Base-by-base conservation (phyloP, 306 rosid genomes). In the Lathyrus sativus region DNA sequence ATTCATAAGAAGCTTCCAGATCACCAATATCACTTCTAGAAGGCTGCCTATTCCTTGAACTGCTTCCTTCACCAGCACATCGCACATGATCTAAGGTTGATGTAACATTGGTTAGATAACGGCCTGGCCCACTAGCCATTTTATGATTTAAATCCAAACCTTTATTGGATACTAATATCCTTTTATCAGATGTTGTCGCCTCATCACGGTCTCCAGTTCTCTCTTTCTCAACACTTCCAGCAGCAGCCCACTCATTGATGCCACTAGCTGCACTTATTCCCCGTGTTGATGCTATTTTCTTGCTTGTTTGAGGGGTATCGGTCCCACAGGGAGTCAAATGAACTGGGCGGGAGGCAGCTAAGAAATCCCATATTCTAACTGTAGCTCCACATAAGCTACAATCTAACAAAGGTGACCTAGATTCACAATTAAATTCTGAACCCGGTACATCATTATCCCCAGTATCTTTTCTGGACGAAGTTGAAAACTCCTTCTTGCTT, bases 181-280 rank as follows among this genome's bases (percentile, higher is more conserved):
- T 82, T 76, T 77, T 92, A 62, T 84, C 83, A 58, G 97, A 82
- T 26, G 98, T 92, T 48, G 97, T 81, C 38, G 88, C 99, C 78
- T 95, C 99, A 57, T 90, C 99, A 41, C 74, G 97, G 43, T 90
- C 96, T 81, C 82, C 97, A 35, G 80, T 80, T 9, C 79, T 86
- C 73, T 90, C 99, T 80, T 87, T 95, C 54, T 85, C 96, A 18
- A 70, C 78, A 68, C 86, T 90, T 58, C 85, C 96, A 45, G 85
- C 82, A 61, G 89, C 85, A 83, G 85, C 80, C 96, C 97, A 90
- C 62, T 92, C 97, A 79, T 87, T 93, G 68, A 93, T 84, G 68
- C 97, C 99, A 75, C 97, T 95, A 41, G 99, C 96, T 65, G 99
- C 99, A 85, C 97, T 95, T 73, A 79, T 83, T 65, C 99, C 99